Base-by-base conservation (phyloP, 2,329 filamentous ascomycete genomes). In the Cyclaneusma minus region DNA sequence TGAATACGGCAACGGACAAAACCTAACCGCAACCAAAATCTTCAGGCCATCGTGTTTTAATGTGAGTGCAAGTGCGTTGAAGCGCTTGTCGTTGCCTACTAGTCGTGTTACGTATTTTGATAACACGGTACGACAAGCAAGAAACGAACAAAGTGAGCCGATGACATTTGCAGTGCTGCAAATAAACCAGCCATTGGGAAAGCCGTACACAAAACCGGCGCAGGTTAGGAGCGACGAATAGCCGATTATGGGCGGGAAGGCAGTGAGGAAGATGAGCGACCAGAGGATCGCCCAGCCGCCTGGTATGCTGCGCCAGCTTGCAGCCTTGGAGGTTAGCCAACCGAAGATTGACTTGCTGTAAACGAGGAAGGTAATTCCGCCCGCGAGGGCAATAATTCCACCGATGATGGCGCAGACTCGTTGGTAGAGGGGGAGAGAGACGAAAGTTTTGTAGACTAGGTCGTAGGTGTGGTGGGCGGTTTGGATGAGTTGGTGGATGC, bases 1-100 rank as follows among this genome's bases (percentile, higher is more conserved):
- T 27, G 80, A 89, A 50, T 92, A 98, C 9, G 89, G 89, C 33
- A 98, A 50, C 2, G 89, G 89, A 44, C 87, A 95, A 36, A 95
- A 66, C 16, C 89, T 70, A 40, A 98, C 89, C 66, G 89, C 91
- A 35, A 82, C 75, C 23, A 98, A 63, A 28, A 95, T 72, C 42
- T 83, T 79, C 27, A 98, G 52, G 1, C 89, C 89, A 44, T 98
- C 89, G 44, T 81, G 75, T 37, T 92, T 83, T 34, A 98, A 60
- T 6, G 89, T 89, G 42, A 94, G 66, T 13, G 80, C 70, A 14
- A 98, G 64, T 4, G 89, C 89, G 7, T 89, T 71, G 49, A 98
- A 98, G 27, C 85, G 69, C 47, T 72, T 76, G 54, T 98, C 87
- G 37, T 66, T 63, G 30, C 81, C 80, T 25, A 94, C 77, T 40